Evolutionary conservation across 345 rosid species (phyloP), one percentile per base, ranked within the genome.

Genomic region (Gossypium bickii): DNA sequence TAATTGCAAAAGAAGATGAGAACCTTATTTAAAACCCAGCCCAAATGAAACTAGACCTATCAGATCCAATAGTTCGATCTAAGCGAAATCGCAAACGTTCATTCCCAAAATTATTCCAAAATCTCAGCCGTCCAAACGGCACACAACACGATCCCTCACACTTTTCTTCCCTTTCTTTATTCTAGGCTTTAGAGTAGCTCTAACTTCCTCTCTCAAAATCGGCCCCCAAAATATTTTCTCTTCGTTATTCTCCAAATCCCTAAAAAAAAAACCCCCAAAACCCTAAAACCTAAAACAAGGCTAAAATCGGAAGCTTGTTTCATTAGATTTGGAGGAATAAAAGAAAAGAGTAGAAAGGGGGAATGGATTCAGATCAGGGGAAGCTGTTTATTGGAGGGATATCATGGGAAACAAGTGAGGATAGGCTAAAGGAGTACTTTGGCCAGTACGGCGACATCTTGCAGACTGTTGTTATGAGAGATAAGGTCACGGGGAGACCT

Each of bases 321-420:
- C 70, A 70, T 69, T 49, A 53, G 75, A 73, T 80, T 78, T 76
- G 51, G 59, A 77, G 24, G 59, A 62, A 53, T 22, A 3, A 22
- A 57, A 22, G 12, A 52, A 45, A 52, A 70, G 45, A 51, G 53
- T 45, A 9, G 10, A 17, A 67, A 71, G 47, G 61, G 72, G 43
- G 53, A 48, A 86, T 94, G 94, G 92, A 92, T 76, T 90, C 96
- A 58, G 96, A 94, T 90, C 94, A 85, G 76, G 97, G 97, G 55
- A 87, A 91, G 90, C 87, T 93, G 3, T 92, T 93, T 79, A 87
- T 93, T 76, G 97, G 98, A 29, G 98, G 98, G 79, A 91, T 93
- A 73, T 93, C 98, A 38, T 92, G 97, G 98, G 98, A 93, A 75
- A 93, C 97, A 1, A 78, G 77, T 68, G 97, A 93, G 85, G 92